A percentile compares a stretch with the other conserved stretches of the same genome.
These are phyloP conservation scores for Primulina huaijiensis DNA, from an alignment of 257 asterid species.

Conservation along the genomic window DNA sequence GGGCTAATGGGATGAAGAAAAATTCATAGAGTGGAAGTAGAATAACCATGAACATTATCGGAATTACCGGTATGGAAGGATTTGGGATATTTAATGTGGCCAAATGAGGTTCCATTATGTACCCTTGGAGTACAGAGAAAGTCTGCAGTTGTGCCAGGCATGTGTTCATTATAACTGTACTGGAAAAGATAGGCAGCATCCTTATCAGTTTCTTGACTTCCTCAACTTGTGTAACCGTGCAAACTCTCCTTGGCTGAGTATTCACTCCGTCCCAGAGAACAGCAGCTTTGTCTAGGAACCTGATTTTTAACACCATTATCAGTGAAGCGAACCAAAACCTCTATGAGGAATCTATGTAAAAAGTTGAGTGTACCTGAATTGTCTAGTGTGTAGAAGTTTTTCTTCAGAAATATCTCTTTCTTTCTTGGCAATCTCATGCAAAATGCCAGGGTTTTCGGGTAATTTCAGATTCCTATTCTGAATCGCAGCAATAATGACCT, in stretches of 20 bases:
- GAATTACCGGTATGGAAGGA: constrained; percentile 51
- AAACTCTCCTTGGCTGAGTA: constrained; percentile 21
- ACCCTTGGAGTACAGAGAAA: constrained; percentile 50
- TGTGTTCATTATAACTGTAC: constrained; percentile 50
- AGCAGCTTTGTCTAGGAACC: constrained; percentile 48
- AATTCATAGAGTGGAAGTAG: constrained; percentile 47
- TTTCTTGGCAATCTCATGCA: constrained; percentile 19
- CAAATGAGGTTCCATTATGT: constrained; percentile 37
- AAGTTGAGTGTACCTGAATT: constrained; percentile 27
- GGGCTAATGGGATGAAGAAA: constrained; percentile 41
- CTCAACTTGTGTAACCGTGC: constrained; percentile 55
- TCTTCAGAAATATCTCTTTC: constrained; percentile 27
- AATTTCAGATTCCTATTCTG: constrained; percentile 32
- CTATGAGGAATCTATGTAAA: neutral
- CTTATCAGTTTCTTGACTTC: constrained; percentile 45
- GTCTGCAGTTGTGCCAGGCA: constrained; percentile 55
- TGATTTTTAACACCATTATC: constrained; percentile 10
- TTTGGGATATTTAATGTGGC: constrained; percentile 40
- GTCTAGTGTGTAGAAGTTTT: constrained; percentile 30
- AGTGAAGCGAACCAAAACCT: neutral
- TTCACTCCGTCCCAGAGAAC: neutral
- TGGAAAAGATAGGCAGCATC: constrained; percentile 43
- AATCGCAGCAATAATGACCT: constrained; percentile 40
- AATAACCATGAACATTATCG: constrained; percentile 41
- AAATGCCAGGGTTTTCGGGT: constrained; percentile 22